These are phyloP conservation scores for Trametes versicolor DNA, from an alignment of 1,284 basidiomycete genomes.

Conservation along the genomic window DNA sequence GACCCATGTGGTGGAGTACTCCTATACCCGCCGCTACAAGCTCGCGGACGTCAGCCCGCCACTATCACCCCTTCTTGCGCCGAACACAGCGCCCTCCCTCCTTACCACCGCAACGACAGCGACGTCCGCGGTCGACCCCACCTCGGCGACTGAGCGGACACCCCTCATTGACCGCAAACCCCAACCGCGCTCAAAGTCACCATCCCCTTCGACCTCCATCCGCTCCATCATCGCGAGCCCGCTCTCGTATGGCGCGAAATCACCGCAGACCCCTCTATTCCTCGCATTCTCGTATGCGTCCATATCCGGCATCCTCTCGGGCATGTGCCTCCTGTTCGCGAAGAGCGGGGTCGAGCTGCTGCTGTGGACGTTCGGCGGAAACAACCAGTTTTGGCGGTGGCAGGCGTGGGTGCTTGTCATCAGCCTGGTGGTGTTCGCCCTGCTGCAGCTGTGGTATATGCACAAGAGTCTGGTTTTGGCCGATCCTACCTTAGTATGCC, in stretches of 20 bases:
- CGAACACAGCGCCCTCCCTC: conserved; percentile 43
- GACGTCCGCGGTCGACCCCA: conserved; percentile 47
- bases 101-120: conserved; percentile 42
- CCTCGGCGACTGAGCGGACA: conserved; percentile 61
- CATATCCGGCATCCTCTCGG: conserved; percentile 91
- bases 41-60: conserved; percentile 45
- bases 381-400: conserved; percentile 92
- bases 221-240: conserved; percentile 40
- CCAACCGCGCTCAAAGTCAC: conserved; percentile 36
- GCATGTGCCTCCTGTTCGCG: conserved; percentile 93
- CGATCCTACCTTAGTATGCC: conserved; percentile 91
- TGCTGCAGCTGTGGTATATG: conserved; percentile 91
- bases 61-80: conserved; percentile 45
- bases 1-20: conserved; percentile 69
- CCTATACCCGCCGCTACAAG: conserved; percentile 46
- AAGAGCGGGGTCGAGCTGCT: conserved; percentile 95
- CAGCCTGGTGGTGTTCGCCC: conserved; percentile 75
- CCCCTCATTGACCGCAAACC: conserved; percentile 65
- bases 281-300: conserved; percentile 91
- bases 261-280: conserved; percentile 65
- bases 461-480: conserved; percentile 90
- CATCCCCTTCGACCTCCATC: conserved; percentile 41
- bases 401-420: conserved; percentile 84
- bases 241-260: conserved; percentile 41
- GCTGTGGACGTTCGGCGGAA: conserved; percentile 79